These are phyloP conservation scores for Chamaenerion angustifolium DNA, from an alignment of 345 rosid species.

Conservation along the genomic window DNA sequence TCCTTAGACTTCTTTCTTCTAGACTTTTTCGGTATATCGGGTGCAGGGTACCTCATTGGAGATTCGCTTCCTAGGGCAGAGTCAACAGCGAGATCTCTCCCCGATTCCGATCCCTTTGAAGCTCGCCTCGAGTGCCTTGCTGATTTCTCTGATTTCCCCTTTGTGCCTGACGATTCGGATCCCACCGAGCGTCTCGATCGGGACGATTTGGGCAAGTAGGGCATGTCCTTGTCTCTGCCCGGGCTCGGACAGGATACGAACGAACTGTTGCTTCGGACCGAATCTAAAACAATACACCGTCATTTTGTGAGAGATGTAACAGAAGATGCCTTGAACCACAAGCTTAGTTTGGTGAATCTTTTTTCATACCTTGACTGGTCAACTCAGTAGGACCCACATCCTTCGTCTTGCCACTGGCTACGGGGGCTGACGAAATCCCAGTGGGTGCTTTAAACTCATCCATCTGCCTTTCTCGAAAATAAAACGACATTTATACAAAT, in stretches of 20 bases:
- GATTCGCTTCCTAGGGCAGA: conserved; percentile 12
- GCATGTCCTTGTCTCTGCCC: conserved; percentile 5
- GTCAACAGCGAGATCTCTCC: conserved; percentile 6
- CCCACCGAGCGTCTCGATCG: conserved; percentile 15
- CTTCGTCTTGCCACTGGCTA: conserved; percentile 10
- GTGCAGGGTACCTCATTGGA: conserved; percentile 7
- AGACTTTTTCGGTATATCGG: conserved; percentile 28
- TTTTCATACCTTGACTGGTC: conserved; percentile 20
- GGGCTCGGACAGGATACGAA: no score
- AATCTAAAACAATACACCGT: conserved; percentile 8
- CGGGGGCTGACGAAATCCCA: background rate
- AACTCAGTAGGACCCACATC: background rate
- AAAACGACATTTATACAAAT: no score
- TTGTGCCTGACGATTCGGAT: conserved; percentile 17
- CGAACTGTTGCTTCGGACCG: background rate
- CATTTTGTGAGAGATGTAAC: no score
- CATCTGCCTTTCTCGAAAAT: conserved; percentile 29
- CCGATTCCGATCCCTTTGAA: conserved; percentile 14
- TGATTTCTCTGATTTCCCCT: conserved; percentile 33
- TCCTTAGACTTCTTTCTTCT: conserved; percentile 45
- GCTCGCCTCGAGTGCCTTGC: conserved; percentile 28
- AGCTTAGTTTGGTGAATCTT: no score
- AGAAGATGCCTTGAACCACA: no score
- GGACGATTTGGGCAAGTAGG: conserved; percentile 27
- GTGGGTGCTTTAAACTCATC: conserved; percentile 32